phyloP scores from a whole-genome alignment of 2,329 filamentous ascomycete genomes.

The Davidsoniella virescens region DNA sequence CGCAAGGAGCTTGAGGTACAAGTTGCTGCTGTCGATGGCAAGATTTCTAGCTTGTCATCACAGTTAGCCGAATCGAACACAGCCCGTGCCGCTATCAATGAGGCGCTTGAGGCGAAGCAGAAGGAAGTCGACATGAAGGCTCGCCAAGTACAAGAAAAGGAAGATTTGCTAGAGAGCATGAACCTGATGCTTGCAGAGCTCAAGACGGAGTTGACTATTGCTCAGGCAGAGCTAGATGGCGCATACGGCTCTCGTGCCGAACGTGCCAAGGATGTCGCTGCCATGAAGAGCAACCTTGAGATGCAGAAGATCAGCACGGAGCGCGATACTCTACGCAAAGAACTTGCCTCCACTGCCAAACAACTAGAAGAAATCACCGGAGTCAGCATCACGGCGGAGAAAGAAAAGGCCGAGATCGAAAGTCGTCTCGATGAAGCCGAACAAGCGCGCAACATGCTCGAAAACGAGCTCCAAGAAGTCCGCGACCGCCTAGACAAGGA shows the following conservation, averaged over 20 bases:
- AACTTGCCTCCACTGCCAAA: conserved; percentile 33
- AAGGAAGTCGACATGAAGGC: conserved; percentile 25
- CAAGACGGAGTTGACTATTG: conserved; percentile 45
- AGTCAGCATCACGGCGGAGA: conserved; percentile 33
- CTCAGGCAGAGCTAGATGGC: conserved; percentile 44
- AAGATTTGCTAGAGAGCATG: conserved; percentile 33
- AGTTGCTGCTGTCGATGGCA: conserved; percentile 17
- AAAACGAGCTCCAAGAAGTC: conserved; percentile 23
- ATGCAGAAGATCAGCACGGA: conserved; percentile 30
- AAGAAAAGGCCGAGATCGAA: conserved; percentile 32
- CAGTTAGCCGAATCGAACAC: conserved; percentile 21
- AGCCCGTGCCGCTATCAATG: conserved; percentile 25
- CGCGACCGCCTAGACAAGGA: conserved; percentile 27
- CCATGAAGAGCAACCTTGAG: conserved; percentile 32
- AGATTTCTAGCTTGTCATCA: conserved; percentile 22
- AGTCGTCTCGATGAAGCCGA: conserved; percentile 25
- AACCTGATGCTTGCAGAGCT: conserved; percentile 38
- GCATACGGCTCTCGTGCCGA: conserved; percentile 43
- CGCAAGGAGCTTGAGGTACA: conserved; percentile 14
- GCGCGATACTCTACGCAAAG: conserved; percentile 32
- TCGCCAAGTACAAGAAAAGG: conserved; percentile 28
- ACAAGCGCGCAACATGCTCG: conserved; percentile 22
- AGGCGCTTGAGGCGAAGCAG: conserved; percentile 23
- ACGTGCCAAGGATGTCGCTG: conserved; percentile 41
- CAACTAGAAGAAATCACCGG: conserved; percentile 38